A percentile compares a stretch with the other conserved stretches of the same genome.
Conservation (phyloP, 352 stramenopile genomes). For the Phytophthora pini region DNA sequence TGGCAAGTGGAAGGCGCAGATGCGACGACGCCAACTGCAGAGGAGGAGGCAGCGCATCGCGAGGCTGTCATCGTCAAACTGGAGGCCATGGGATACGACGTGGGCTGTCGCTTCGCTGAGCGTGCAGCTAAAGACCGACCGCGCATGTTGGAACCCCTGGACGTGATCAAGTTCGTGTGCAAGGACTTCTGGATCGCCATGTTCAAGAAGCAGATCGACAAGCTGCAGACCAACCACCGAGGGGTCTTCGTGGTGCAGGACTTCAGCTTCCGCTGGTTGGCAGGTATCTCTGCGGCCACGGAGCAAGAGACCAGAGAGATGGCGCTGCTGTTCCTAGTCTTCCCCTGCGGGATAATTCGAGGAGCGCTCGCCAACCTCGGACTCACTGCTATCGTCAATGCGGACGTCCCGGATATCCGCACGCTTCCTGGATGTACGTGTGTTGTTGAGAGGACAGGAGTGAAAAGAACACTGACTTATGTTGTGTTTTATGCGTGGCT, state of each 20-base stretch:
- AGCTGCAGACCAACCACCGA: constrained; percentile 98
- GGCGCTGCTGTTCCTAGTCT: constrained; percentile 94
- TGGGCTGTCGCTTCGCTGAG: constrained; percentile 86
- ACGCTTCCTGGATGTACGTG: constrained; percentile 91
- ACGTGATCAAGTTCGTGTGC: constrained; percentile 98
- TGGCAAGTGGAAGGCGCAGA: constrained; percentile 37
- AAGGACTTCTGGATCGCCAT: constrained; percentile 98
- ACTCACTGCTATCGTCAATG: constrained; percentile 95
- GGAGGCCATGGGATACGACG: constrained; percentile 88
- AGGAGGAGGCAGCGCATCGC: constrained; percentile 47
- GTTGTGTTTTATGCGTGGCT: constrained; percentile 1
- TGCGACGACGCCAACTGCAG: constrained; percentile 32
- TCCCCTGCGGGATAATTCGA: constrained; percentile 96
- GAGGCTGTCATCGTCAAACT: constrained; percentile 85
- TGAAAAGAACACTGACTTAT: constrained; percentile 3
- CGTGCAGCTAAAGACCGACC: constrained; percentile 72
- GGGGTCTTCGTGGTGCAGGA: constrained; percentile 96
- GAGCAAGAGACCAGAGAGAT: constrained; percentile 91
- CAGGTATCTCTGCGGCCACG: constrained; percentile 76
- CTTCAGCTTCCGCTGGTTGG: constrained; percentile 94
- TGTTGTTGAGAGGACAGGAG: background rate
- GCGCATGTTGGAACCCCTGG: constrained; percentile 89
- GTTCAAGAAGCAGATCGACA: constrained; percentile 98
- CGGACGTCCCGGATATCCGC: constrained; percentile 93
- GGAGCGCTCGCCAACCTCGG: constrained; percentile 95